Percentiles rank a stretch among this genome's conserved stretches.
Conservation (phyloP, 331 rosid genomes). For the Rosa hybrid region DNA sequence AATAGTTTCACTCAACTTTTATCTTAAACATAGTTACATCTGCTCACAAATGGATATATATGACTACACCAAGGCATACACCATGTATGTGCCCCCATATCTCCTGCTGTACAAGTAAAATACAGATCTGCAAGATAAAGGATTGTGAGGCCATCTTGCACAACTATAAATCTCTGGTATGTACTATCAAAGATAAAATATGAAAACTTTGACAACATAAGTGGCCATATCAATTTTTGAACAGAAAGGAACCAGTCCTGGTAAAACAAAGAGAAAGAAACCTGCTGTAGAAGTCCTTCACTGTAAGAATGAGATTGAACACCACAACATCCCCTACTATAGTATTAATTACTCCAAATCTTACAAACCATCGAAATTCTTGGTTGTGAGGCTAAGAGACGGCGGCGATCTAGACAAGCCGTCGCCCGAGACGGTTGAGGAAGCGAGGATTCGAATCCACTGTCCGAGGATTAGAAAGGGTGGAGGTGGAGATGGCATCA, state of each 20-base stretch:
- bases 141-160: slow-evolving; percentile 17
- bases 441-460: no score
- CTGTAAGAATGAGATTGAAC: slow-evolving; percentile 72
- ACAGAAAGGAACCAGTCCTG: slow-evolving; percentile 8
- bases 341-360: slow-evolving; percentile 77
- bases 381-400: no score
- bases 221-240: background rate
- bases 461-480: no score
- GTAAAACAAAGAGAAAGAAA: slow-evolving; percentile 34
- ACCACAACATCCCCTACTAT: slow-evolving; percentile 74
- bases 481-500: no score
- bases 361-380: slow-evolving; percentile 84
- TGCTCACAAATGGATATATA: background rate
- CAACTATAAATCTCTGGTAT: background rate
- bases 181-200: background rate
- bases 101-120: slow-evolving; percentile 52
- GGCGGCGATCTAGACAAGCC: no score
- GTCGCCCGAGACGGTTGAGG: no score
- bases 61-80: background rate
- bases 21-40: slow-evolving; percentile 3
- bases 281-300: slow-evolving; percentile 68
- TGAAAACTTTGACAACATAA: background rate
- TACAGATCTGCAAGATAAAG: slow-evolving; percentile 55
- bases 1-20: slow-evolving; percentile 4
- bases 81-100: background rate